Conservation (phyloP, 805 yeast species). For the Wickerhamiella brachini region DNA sequence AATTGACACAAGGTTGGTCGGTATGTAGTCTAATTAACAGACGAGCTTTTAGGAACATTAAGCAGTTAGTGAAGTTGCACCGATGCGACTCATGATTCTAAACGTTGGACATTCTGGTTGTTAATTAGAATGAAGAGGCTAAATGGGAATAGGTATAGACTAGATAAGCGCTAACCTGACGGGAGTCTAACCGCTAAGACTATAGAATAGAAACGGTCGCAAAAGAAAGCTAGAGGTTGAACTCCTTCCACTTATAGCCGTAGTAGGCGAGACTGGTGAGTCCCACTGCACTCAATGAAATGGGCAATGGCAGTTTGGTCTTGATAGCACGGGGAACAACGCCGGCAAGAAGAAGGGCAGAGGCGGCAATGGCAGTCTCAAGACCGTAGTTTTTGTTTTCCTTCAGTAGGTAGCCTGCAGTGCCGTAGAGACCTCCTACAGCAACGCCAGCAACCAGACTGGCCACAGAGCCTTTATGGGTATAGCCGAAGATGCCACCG, state of each 20-base stretch:
- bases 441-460: conserved; percentile 64
- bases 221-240: conserved; percentile 30
- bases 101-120: too few relatives aligned
- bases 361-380: conserved; percentile 63
- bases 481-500: conserved; percentile 62
- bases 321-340: conserved; percentile 59
- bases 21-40: too few relatives aligned
- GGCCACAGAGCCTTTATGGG: conserved; percentile 59
- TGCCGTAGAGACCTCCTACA: conserved; percentile 26
- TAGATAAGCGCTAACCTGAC: too few relatives aligned
- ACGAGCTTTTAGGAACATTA: too few relatives aligned
- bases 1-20: too few relatives aligned
- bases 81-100: too few relatives aligned
- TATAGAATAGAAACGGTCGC: too few relatives aligned
- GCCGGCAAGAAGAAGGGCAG: conserved; percentile 51
- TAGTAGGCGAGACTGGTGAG: conserved; percentile 52
- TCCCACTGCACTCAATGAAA: conserved; percentile 51
- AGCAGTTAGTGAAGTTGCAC: too few relatives aligned
- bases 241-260: conserved; percentile 59
- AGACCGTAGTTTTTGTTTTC: conserved; percentile 69
- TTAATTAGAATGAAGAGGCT: too few relatives aligned
- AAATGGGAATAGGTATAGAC: too few relatives aligned
- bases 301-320: conserved; percentile 62
- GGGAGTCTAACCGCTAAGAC: too few relatives aligned
- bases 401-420: conserved; percentile 48